A percentile compares a stretch with the other conserved stretches of the same genome.
Evolutionary conservation across 225 moss, liverwort and hornwort species (phyloP).

Genomic region (Sphagnum contortum): DNA sequence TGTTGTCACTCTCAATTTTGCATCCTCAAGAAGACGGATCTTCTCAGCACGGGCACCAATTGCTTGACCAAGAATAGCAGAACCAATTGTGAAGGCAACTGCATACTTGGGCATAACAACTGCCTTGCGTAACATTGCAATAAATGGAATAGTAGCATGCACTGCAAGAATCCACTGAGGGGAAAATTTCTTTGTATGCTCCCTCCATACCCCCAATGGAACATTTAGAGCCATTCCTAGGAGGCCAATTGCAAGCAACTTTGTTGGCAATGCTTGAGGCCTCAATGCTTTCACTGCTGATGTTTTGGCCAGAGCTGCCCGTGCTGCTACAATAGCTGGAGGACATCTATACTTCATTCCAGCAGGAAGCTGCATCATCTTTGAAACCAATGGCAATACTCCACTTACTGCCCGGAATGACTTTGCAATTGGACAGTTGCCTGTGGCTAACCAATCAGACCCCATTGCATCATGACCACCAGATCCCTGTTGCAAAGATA

Average conservation of each 20-base stretch:
- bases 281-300: constrained; percentile 67
- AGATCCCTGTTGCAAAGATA: too few relatives aligned
- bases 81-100: constrained; percentile 83
- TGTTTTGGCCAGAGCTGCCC: constrained; percentile 71
- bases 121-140: constrained; percentile 94
- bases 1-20: constrained; percentile 6
- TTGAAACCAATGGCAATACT: constrained; percentile 63
- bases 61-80: constrained; percentile 86
- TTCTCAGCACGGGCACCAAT: constrained; percentile 89
- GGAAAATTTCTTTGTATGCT: constrained; percentile 90
- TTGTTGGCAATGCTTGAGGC: constrained; percentile 84
- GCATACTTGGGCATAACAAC: constrained; percentile 98
- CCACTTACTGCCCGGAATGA: constrained; percentile 81
- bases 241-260: constrained; percentile 82
- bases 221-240: constrained; percentile 90
- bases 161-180: constrained; percentile 94
- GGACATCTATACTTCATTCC: constrained; percentile 88
- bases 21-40: constrained; percentile 29
- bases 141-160: constrained; percentile 90
- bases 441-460: constrained; percentile 84
- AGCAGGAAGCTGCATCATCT: constrained; percentile 45
- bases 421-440: constrained; percentile 90
- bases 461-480: constrained; percentile 58
- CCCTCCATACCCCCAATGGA: constrained; percentile 84
- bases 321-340: constrained; percentile 84